Evolutionary conservation across 2,329 filamentous ascomycete genomes (phyloP).

Genomic region (Colletotrichum sansevieriae): DNA sequence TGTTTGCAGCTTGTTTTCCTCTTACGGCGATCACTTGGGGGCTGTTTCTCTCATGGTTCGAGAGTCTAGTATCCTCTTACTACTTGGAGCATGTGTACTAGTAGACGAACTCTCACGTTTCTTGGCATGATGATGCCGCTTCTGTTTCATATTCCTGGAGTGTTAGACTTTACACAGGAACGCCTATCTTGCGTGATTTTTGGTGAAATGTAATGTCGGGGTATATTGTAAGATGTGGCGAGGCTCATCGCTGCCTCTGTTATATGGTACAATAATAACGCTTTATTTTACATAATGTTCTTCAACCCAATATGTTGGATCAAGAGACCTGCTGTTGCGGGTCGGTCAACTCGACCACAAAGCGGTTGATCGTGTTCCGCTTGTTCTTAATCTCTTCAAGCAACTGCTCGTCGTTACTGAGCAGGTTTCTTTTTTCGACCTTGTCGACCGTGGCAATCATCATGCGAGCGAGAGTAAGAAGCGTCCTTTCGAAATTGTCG

Average conservation of each 20-base stretch:
- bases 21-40: neutral
- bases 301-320: neutral
- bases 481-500: constrained; percentile 54
- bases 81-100: constrained; percentile 4
- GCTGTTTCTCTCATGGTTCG: neutral
- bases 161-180: neutral
- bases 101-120: constrained; percentile 6
- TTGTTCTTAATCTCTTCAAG: constrained; percentile 50
- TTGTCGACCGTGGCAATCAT: constrained; percentile 62
- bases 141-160: neutral
- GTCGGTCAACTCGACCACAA: constrained; percentile 44
- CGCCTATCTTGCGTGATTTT: neutral
- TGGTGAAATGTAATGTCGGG: neutral
- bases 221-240: constrained; percentile 18
- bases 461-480: constrained; percentile 58
- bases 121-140: neutral
- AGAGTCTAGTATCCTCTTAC: neutral
- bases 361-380: constrained; percentile 48
- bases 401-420: constrained; percentile 49
- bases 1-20: constrained; percentile 1
- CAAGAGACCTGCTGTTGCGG: constrained; percentile 25
- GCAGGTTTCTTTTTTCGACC: constrained; percentile 56
- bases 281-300: neutral
- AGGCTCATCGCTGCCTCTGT: neutral
- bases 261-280: constrained; percentile 6